Conservation (phyloP, 306 rosid species). For the Rosa multiflora region DNA sequence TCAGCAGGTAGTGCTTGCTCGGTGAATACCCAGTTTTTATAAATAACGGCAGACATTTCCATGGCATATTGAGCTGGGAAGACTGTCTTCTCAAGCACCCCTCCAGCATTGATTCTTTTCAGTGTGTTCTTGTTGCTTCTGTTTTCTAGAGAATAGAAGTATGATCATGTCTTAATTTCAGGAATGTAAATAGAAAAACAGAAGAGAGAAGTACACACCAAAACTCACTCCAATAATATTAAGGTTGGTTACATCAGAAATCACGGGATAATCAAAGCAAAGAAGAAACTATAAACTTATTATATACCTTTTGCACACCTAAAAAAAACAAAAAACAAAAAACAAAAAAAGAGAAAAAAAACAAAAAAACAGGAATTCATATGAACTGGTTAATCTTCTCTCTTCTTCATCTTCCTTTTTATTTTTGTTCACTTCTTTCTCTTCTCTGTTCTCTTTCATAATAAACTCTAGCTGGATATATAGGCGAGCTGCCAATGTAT, state of each 20-base stretch:
- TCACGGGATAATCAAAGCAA: conserved; percentile 28
- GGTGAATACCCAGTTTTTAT: conserved; percentile 74
- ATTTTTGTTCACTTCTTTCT: conserved; percentile 7
- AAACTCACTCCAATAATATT: conserved; percentile 74
- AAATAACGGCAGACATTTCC: conserved; percentile 77
- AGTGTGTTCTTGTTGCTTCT: background rate
- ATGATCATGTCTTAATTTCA: conserved; percentile 14
- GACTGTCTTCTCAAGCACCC: conserved; percentile 86
- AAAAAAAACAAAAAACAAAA: conserved; percentile 32
- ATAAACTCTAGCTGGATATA: conserved; percentile 49
- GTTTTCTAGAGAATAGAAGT: background rate
- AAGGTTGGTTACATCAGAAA: conserved; percentile 73
- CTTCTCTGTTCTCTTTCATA: conserved; percentile 30
- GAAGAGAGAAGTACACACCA: conserved; percentile 65
- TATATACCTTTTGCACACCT: conserved; percentile 82
- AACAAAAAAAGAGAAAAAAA: conserved; percentile 3
- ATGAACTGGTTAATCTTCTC: conserved; percentile 56
- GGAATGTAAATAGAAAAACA: conserved; percentile 24
- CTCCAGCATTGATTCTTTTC: conserved; percentile 68
- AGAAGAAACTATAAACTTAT: conserved; percentile 32
- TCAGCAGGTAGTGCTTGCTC: conserved; percentile 82
- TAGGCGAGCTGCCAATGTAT: conserved; percentile 74
- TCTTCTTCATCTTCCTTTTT: conserved; percentile 9
- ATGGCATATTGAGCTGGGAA: conserved; percentile 75
- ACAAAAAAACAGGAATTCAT: conserved; percentile 43